phyloP scores from a whole-genome alignment of 1,284 basidiomycete species.

The Trichosporon ovoides region DNA sequence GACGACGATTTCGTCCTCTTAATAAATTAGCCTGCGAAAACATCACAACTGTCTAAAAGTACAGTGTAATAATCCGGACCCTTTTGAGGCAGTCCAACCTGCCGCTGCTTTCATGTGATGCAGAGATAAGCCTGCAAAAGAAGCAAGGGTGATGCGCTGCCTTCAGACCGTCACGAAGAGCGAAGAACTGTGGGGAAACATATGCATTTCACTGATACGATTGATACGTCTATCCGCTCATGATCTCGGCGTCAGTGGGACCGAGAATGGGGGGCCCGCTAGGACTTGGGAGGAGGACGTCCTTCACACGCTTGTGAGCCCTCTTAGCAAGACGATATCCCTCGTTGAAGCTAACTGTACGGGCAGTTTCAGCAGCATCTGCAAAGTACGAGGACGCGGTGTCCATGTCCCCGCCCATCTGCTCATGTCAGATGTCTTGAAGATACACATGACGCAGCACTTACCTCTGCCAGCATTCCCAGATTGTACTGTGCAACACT shows the following conservation, averaged over 20 bases:
- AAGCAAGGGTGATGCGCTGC: no score
- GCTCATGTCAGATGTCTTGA: not conserved
- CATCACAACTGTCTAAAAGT: no score
- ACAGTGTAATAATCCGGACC: no score
- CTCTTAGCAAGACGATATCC: not conserved
- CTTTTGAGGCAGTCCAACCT: no score
- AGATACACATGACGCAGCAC: conserved; percentile 8
- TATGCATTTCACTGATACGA: not conserved
- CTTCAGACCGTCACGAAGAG: not conserved
- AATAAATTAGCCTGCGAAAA: no score
- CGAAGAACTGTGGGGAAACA: not conserved
- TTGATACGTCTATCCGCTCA: not conserved
- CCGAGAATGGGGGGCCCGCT: not conserved
- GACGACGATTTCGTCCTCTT: no score
- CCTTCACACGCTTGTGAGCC: not conserved
- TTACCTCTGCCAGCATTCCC: conserved; percentile 47
- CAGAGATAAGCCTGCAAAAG: not conserved
- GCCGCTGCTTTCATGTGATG: no score
- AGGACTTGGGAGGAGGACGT: not conserved
- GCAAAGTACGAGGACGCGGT: not conserved
- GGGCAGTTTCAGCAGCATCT: not conserved
- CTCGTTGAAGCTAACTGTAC: not conserved
- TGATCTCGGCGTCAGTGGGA: not conserved
- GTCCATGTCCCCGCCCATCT: not conserved
- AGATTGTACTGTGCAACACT: conserved; percentile 44